Evolutionary conservation across 768 basidiomycete species (phyloP), one percentile per base, ranked within the genome.

Genomic region (Leccinum truebloodii): DNA sequence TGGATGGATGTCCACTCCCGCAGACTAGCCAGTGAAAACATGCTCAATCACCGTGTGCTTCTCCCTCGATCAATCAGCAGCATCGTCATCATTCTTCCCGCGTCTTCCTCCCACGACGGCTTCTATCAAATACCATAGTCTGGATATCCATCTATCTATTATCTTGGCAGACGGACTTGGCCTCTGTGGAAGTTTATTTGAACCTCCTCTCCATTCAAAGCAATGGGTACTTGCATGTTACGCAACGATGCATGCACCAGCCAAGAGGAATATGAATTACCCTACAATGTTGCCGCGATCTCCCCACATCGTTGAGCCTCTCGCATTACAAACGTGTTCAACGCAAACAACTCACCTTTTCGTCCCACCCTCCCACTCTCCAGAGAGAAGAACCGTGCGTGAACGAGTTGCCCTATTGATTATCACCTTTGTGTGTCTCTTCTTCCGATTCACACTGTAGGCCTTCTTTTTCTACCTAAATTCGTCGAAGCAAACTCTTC

Each of bases 81-180:
- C 14, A 37, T 37, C 35, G 7, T 39, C 37, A 18, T 18, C 37
- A 18, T 39, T 39, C 62, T 59, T 41, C 26, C 9, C 52, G 46
- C 59, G 48, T 18, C 66, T 72, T 74, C 72, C 58, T 63, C 58
- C 66, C 69, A 63, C 63, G 53, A 49, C 10, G 46, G 53, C 71
- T 61, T 62, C 62, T 13, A 60, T 63, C 48, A 51, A 50, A 32
- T 61, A 32, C 60, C 64, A 61, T 68, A 68, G 63, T 62, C 3
- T 67, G 41, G 61, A 60, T 61, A 65, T 68, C 14, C 14, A 35
- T 35, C 35, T 6, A 35, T 35, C 60, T 16, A 41, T 59, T 34
- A 34, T 34, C 55, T 59, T 16, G 35, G 35, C 35, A 35, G 51
- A 55, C 63, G 52, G 58, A 57, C 61, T 54, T 59, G 58, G 14